A percentile compares a stretch with the other conserved stretches of the same genome.
These are phyloP conservation scores for Hanseniaspora singularis DNA, from an alignment of 805 yeast species.

Conservation along the genomic window DNA sequence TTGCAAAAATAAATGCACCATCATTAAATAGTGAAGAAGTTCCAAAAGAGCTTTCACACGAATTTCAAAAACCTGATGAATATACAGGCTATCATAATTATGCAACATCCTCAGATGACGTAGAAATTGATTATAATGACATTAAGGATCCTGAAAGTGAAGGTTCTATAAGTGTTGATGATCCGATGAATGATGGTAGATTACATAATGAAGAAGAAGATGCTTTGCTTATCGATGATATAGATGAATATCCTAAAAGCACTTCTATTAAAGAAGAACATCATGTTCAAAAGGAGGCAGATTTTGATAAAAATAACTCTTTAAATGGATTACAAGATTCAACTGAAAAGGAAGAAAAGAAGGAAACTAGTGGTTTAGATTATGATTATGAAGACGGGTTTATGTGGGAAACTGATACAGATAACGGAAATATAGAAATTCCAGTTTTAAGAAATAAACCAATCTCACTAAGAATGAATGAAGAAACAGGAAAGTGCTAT, in stretches of 20 bases:
- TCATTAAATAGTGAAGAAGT: too few relatives aligned
- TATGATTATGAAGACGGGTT: slow-evolving; percentile 13
- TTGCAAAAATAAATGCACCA: too few relatives aligned
- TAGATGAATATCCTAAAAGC: slow-evolving; percentile 16
- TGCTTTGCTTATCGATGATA: slow-evolving; percentile 12
- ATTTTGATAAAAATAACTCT: too few relatives aligned
- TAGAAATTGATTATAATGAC: too few relatives aligned
- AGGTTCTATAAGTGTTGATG: slow-evolving; percentile 6
- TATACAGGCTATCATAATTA: too few relatives aligned
- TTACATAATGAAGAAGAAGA: slow-evolving; percentile 14
- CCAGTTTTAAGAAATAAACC: slow-evolving; percentile 22
- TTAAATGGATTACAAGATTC: too few relatives aligned
- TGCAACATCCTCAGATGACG: too few relatives aligned
- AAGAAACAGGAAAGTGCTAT: slow-evolving; percentile 25
- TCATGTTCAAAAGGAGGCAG: slow-evolving; percentile 17
- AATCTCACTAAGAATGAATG: slow-evolving; percentile 9
- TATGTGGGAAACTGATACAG: slow-evolving; percentile 13
- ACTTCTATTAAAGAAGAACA: slow-evolving; percentile 20
- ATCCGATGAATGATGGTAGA: slow-evolving; percentile 14
- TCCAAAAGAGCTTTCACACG: too few relatives aligned
- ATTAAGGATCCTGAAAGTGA: too few relatives aligned
- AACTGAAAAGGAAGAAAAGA: slow-evolving; percentile 17
- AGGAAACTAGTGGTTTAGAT: slow-evolving; percentile 19
- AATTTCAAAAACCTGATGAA: too few relatives aligned
- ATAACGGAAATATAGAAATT: slow-evolving; percentile 19